Evolutionary conservation across 768 basidiomycete species (phyloP).

Genomic region (Termitomyces sp.): DNA sequence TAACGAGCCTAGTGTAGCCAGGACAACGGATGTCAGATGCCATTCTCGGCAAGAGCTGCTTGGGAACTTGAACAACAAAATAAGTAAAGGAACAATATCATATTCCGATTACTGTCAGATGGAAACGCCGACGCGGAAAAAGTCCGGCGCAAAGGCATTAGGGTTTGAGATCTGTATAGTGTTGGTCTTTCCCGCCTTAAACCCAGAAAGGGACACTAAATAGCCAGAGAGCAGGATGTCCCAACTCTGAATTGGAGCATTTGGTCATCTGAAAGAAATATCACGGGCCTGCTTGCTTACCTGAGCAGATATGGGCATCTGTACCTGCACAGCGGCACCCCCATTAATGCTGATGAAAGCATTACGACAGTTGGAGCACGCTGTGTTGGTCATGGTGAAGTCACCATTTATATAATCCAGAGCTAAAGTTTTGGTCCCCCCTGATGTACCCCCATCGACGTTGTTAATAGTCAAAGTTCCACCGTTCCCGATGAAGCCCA

Average conservation of each 20-base stretch:
- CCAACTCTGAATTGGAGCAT: constrained; percentile 30
- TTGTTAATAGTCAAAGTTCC: constrained; percentile 36
- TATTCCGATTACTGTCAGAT: constrained; percentile 6
- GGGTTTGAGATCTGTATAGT: constrained; percentile 41
- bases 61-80: too few relatives aligned
- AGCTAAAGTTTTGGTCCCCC: constrained; percentile 37
- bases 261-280: not conserved
- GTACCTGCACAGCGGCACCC: constrained; percentile 33
- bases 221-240: constrained; percentile 37
- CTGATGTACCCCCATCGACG: constrained; percentile 34
- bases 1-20: not conserved
- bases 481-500: constrained; percentile 36
- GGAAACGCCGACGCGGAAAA: constrained; percentile 34
- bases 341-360: constrained; percentile 42
- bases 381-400: constrained; percentile 34
- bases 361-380: constrained; percentile 44
- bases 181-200: constrained; percentile 38
- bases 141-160: constrained; percentile 34
- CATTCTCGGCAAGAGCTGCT: not conserved
- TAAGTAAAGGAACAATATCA: not conserved
- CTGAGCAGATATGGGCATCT: constrained; percentile 45
- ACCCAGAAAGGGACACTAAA: constrained; percentile 35
- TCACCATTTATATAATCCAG: constrained; percentile 47
- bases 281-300: constrained; percentile 14
- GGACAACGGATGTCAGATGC: not conserved